phyloP scores from a whole-genome alignment of 306 rosid species.

The Castanea sativa region DNA sequence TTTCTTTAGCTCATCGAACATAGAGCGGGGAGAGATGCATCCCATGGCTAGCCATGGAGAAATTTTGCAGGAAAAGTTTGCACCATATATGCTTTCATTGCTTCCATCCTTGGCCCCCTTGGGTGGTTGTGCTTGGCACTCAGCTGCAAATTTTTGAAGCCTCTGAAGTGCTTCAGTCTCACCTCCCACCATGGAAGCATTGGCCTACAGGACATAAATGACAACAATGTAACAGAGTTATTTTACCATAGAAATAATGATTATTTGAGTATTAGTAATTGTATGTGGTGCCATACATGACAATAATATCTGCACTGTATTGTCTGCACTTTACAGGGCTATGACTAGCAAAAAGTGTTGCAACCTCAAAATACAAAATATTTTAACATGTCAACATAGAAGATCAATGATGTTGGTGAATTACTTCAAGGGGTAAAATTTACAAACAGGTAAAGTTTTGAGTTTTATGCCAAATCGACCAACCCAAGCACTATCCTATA shows the following conservation, averaged over 20 bases:
- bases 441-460: not conserved
- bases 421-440: not conserved
- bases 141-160: constrained; percentile 80
- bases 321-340: not conserved
- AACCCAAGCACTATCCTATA: not conserved
- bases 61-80: constrained; percentile 93
- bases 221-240: constrained; percentile 20
- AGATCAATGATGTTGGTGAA: not conserved
- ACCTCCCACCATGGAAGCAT: constrained; percentile 76
- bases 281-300: not conserved
- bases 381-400: not conserved
- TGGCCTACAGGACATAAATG: constrained; percentile 45
- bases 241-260: not conserved
- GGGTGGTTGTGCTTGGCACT: constrained; percentile 71
- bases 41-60: constrained; percentile 99
- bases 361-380: not conserved
- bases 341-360: not conserved
- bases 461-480: not conserved
- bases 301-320: not conserved
- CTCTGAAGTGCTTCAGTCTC: constrained; percentile 87
- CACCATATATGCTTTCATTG: constrained; percentile 73
- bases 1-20: constrained; percentile 83
- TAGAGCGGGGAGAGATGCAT: constrained; percentile 85
- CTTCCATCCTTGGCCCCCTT: constrained; percentile 58
- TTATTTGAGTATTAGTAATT: not conserved